A percentile compares a stretch with the other conserved stretches of the same genome.
These are phyloP conservation scores for Rossbeevera mucosa DNA, from an alignment of 768 basidiomycete species.

Conservation along the genomic window DNA sequence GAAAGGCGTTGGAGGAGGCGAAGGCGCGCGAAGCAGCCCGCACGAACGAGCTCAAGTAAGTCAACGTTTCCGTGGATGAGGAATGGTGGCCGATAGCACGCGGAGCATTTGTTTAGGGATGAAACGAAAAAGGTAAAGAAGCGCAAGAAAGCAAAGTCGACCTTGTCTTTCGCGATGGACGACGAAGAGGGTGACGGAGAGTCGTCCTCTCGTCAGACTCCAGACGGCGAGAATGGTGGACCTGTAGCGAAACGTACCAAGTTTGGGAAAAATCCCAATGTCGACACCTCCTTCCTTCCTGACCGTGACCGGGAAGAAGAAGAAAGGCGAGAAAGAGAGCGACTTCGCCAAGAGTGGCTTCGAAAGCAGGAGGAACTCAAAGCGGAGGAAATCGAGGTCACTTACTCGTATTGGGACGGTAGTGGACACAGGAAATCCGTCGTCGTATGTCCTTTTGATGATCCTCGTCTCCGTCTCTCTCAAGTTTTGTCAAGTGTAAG, in stretches of 20 bases:
- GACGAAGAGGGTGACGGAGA: constrained; percentile 59
- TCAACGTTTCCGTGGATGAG: constrained; percentile 21
- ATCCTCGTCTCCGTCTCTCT: background rate
- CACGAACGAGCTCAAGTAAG: constrained; percentile 85
- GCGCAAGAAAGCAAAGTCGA: constrained; percentile 87
- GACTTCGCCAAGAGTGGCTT: constrained; percentile 87
- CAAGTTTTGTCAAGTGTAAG: constrained; percentile 64
- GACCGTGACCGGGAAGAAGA: constrained; percentile 96
- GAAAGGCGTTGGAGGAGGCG: constrained; percentile 87
- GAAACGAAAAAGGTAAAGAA: constrained; percentile 86
- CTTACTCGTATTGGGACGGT: constrained; percentile 98
- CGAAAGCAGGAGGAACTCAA: constrained; percentile 64
- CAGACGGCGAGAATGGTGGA: constrained; percentile 37
- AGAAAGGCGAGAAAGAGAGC: constrained; percentile 84
- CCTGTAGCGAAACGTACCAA: constrained; percentile 66
- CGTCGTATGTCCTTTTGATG: constrained; percentile 48
- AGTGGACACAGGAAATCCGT: constrained; percentile 94
- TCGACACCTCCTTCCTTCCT: constrained; percentile 97
- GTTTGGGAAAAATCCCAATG: constrained; percentile 91
- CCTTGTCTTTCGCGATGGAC: constrained; percentile 86
- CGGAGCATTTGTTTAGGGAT: constrained; percentile 86
- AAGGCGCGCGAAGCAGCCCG: constrained; percentile 85
- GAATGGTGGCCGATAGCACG: constrained; percentile 60
- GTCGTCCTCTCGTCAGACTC: constrained; percentile 36
- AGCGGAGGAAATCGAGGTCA: constrained; percentile 77